These are phyloP conservation scores for Raddia guianensis DNA, from an alignment of 176 grass and related monocot genomes.

Conservation along the genomic window DNA sequence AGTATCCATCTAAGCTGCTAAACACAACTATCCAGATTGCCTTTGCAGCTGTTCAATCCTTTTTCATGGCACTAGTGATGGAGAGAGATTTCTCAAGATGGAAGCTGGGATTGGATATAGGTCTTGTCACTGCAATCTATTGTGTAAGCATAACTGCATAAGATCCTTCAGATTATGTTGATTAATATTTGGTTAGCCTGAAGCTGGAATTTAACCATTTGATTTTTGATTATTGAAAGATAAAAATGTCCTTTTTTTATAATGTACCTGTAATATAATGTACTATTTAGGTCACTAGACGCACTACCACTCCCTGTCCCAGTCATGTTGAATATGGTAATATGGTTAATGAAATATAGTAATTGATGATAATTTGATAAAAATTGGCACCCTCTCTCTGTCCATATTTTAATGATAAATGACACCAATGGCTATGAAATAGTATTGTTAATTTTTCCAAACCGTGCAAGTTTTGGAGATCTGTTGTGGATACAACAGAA, in stretches of 20 bases:
- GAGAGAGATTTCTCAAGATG: slow-evolving; percentile 70
- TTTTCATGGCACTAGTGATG: slow-evolving; percentile 61
- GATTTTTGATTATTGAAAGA: neutral
- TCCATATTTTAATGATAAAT: neutral
- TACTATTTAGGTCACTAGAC: neutral
- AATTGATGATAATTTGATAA: neutral
- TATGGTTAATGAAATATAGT: neutral
- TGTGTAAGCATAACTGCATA: slow-evolving; percentile 37
- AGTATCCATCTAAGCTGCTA: slow-evolving; percentile 53
- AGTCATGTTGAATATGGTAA: neutral
- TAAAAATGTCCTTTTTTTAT: neutral
- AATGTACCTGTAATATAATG: neutral
- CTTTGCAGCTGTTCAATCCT: slow-evolving; percentile 52
- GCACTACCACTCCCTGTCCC: neutral
- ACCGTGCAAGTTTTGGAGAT: neutral
- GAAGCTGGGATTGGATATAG: slow-evolving; percentile 51
- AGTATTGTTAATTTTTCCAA: neutral
- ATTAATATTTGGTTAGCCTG: neutral
- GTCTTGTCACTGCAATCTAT: slow-evolving; percentile 45
- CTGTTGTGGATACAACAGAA: neutral
- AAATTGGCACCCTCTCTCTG: neutral
- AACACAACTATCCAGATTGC: slow-evolving; percentile 45
- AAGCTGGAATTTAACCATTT: neutral
- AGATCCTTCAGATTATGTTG: neutral
- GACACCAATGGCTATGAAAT: neutral